Evolutionary conservation across 31 red algal species (phyloP), one percentile per base, ranked within the genome.

Genomic region (Asparagopsis taxiformis): DNA sequence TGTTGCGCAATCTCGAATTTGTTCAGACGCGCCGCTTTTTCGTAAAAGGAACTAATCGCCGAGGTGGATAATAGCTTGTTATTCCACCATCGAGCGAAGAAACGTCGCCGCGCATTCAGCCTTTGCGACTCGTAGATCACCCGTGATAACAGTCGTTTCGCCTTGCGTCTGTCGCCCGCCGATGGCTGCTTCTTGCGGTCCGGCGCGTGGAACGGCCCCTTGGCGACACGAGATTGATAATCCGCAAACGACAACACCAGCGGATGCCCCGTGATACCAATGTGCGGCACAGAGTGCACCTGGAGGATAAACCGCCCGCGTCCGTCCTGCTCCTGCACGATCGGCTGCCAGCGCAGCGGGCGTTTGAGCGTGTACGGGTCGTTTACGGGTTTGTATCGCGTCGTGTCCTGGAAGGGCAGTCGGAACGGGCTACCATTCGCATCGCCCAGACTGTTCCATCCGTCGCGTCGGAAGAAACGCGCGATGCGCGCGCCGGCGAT

Each of bases 11-110:
- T 73, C 31, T 86, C 57, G 31, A 69, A 75, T 13, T 35, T n/a
- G 55, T 11, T 68, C 20, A 86, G 62, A 3, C 16, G 11, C 8
- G 33, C 43, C 26, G 60, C 54, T 6, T 59, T 70, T 30, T 59
- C 65, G 69, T 75, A 88, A 56, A 88, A 88, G 15, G 59, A 48
- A 10, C 59, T 46, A 22, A 88, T 74, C 28, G 50, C 51, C 24
- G 61, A 71, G 20, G 60, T 71, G 6, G 83, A 88, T 21, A 78
- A 11, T 20, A 88, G 30, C 66, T 88, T 88, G 66, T 88, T 78
- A 31, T 88, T 63, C 83, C 83, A 88, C 72, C 72, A 88, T 16
- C 48, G 9, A 1, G 73, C 64, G 54, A 63, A 31, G 43, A 72
- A 69, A 28, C 64, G 58, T 29, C 70, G 72, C 31, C 38, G 30